These are phyloP conservation scores for Myxozyma geophila DNA, from an alignment of 805 yeast species.

Conservation along the genomic window DNA sequence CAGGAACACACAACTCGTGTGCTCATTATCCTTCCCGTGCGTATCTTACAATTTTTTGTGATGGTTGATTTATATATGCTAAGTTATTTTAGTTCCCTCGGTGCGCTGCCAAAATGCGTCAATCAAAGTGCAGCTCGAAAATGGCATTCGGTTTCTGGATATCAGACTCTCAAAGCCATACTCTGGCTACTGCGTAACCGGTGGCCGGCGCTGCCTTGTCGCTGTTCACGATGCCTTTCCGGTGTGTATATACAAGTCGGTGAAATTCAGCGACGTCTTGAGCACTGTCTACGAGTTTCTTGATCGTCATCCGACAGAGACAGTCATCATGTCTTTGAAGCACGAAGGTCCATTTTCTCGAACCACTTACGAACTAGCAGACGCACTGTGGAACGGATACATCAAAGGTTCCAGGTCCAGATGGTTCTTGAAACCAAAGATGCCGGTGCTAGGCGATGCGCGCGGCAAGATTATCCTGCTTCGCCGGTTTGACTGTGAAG, in stretches of 20 bases:
- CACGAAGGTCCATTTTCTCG: conserved; percentile 74
- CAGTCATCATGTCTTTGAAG: conserved; percentile 69
- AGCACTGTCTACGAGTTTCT: conserved; percentile 65
- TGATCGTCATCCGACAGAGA: conserved; percentile 57
- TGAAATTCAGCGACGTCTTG: conserved; percentile 56
- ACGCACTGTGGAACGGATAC: conserved; percentile 62
- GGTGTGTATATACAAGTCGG: conserved; percentile 62
- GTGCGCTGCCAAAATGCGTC: conserved; percentile 75
- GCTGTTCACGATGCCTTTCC: conserved; percentile 81
- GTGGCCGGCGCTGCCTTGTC: conserved; percentile 54
- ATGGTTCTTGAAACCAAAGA: conserved; percentile 62
- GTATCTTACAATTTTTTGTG: conserved; percentile 1
- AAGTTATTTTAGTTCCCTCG: conserved; percentile 54
- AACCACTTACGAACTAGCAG: conserved; percentile 69
- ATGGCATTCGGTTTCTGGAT: conserved; percentile 79
- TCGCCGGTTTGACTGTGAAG: conserved; percentile 56
- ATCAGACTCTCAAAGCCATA: conserved; percentile 65
- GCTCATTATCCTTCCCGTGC: conserved; percentile 63
- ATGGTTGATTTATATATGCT: neutral
- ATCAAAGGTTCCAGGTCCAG: conserved; percentile 54
- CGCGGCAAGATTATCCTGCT: conserved; percentile 71
- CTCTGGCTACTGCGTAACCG: conserved; percentile 49
- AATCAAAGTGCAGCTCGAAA: conserved; percentile 62
- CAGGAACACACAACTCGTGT: conserved; percentile 86
- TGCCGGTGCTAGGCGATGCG: conserved; percentile 64